These are phyloP conservation scores for Malania oleifera DNA, from an alignment of 164 flowering plant genomes.

Conservation along the genomic window DNA sequence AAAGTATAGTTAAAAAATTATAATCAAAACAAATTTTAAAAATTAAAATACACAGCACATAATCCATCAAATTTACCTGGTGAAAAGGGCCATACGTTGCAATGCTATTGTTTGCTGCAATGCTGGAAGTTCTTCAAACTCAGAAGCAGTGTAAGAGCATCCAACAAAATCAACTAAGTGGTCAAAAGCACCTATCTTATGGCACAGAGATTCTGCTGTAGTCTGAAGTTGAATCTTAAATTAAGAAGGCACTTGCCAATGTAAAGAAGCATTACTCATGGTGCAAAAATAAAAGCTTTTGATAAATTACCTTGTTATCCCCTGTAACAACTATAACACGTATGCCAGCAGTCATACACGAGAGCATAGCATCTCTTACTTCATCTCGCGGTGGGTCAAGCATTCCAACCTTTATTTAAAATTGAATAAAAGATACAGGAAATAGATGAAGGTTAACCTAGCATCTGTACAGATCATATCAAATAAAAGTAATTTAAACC, in stretches of 20 bases:
- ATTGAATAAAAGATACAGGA: background rate
- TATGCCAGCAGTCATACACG: conserved; percentile 97
- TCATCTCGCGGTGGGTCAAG: conserved; percentile 98
- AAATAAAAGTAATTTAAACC: background rate
- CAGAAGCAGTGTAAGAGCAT: conserved; percentile 88
- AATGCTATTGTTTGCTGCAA: conserved; percentile 72
- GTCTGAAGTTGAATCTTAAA: conserved; percentile 41
- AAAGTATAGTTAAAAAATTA: background rate
- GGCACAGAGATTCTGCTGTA: conserved; percentile 92
- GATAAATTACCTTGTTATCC: conserved; percentile 80
- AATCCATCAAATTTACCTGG: conserved; percentile 46
- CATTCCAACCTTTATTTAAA: conserved; percentile 81
- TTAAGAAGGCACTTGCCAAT: conserved; percentile 13
- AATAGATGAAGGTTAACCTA: background rate
- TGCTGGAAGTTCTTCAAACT: conserved; percentile 92
- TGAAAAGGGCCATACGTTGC: conserved; percentile 87
- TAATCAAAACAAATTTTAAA: background rate
- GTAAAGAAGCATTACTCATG: background rate
- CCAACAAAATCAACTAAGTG: conserved; percentile 76
- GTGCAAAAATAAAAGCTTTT: background rate
- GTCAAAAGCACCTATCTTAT: conserved; percentile 86
- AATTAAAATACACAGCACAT: background rate
- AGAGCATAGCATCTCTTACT: conserved; percentile 82
- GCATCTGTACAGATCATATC: background rate
- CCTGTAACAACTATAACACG: conserved; percentile 98